Percentiles rank a stretch among this genome's conserved stretches.
Evolutionary conservation across 768 basidiomycete genomes (phyloP).

Genomic region (Inosperma sp.): DNA sequence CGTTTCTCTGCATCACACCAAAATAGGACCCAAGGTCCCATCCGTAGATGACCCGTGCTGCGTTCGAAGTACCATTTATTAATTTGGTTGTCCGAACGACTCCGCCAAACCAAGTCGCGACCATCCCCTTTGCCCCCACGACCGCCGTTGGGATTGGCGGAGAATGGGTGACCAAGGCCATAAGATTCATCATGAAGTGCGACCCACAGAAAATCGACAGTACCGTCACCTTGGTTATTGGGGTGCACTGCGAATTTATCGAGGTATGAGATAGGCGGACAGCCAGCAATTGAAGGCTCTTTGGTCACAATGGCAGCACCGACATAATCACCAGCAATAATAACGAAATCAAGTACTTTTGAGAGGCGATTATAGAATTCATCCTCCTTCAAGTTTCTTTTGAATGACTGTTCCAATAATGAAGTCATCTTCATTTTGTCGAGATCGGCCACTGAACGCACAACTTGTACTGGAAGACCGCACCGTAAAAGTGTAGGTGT

Average conservation of each 20-base stretch:
- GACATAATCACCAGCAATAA: constrained; percentile 92
- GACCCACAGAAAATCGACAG: constrained; percentile 99
- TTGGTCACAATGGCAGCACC: constrained; percentile 93
- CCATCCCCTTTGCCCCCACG: constrained; percentile 85
- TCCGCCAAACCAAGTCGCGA: constrained; percentile 95
- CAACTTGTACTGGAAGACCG: constrained; percentile 81
- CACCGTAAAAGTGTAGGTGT: constrained; percentile 91
- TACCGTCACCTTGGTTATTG: constrained; percentile 93
- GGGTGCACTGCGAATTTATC: constrained; percentile 99
- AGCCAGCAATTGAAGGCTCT: constrained; percentile 38
- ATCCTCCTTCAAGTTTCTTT: constrained; percentile 60
- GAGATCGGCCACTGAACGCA: constrained; percentile 64
- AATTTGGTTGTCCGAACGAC: constrained; percentile 87
- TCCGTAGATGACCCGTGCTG: constrained; percentile 81
- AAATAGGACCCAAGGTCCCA: constrained; percentile 89
- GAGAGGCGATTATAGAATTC: constrained; percentile 80
- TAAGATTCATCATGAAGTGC: constrained; percentile 98
- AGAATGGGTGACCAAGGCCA: constrained; percentile 88
- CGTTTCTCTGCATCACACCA: constrained; percentile 98
- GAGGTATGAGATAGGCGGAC: constrained; percentile 73
- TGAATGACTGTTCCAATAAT: constrained; percentile 88
- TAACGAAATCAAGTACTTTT: constrained; percentile 78
- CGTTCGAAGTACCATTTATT: constrained; percentile 99
- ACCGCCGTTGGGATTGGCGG: constrained; percentile 93
- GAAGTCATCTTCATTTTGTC: constrained; percentile 69